These are phyloP conservation scores for Lophiostoma macrostomum DNA, from an alignment of 495 filamentous ascomycete genomes.

Conservation along the genomic window DNA sequence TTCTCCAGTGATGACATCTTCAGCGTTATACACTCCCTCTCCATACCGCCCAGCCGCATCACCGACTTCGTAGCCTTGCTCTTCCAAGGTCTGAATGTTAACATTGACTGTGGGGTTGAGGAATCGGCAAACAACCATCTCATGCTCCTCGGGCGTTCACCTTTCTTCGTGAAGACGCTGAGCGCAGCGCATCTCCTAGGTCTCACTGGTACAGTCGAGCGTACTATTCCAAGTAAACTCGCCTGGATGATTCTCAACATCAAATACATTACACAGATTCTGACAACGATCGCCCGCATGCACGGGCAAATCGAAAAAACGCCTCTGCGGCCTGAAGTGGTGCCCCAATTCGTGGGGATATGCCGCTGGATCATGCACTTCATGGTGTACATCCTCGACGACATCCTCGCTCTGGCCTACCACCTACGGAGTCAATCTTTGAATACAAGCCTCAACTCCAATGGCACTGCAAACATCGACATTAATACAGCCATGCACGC, in stretches of 20 bases:
- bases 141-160: conserved; percentile 61
- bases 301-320: conserved; percentile 26
- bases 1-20: conserved; percentile 72
- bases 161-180: conserved; percentile 63
- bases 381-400: conserved; percentile 65
- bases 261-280: conserved; percentile 64
- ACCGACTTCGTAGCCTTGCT: conserved; percentile 49
- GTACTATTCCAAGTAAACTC: conserved; percentile 63
- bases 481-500: conserved; percentile 46
- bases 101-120: conserved; percentile 62
- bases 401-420: conserved; percentile 59
- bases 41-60: conserved; percentile 11
- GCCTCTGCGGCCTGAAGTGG: conserved; percentile 42
- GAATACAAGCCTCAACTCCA: conserved; percentile 43
- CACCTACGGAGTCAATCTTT: conserved; percentile 49
- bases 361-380: conserved; percentile 67
- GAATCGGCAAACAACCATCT: conserved; percentile 59
- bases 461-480: conserved; percentile 47
- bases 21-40: conserved; percentile 50
- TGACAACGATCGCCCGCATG: conserved; percentile 56
- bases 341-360: conserved; percentile 54
- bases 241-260: conserved; percentile 72
- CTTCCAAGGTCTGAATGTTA: conserved; percentile 62
- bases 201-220: conserved; percentile 54
- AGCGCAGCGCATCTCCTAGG: conserved; percentile 68